Base-by-base conservation (phyloP, 1,284 basidiomycete genomes). In the Boletellus dicymbophilus region DNA sequence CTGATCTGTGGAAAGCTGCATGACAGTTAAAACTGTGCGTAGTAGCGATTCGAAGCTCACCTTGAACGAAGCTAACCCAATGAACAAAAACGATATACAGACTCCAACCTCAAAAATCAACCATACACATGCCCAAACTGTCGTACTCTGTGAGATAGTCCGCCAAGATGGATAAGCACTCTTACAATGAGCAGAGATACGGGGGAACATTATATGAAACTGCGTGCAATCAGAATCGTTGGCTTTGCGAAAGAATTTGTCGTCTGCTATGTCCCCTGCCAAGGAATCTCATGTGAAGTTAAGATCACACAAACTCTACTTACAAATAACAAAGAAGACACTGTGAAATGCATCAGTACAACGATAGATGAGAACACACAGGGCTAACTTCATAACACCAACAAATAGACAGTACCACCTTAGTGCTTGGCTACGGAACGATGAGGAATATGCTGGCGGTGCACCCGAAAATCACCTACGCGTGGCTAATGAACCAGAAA, bases 401-500 rank as follows among this genome's bases (percentile, higher is more conserved):
- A 92, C 67, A 58, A 92, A 88, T 34, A 92, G 73, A 61, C 87
- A 89, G 58, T 92, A 92, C 89, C 89, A 92, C 49, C 89, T 78
- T 41, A 92, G 58, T 27, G 81, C 77, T 54, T 77, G 66, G 62
- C 88, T 81, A 70, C 12, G 53, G 16, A 51, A 34, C 40, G 25
- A 23, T 56, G 37, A 55, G 46, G 44, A 36, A 31, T 48, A 36
- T 23, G 45, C 8, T 12, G 20, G 30, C 0, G 34, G 33, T 16
- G 22, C 67, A 45, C 31, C 27, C 70, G 42, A 58, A 22, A 49
- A 47, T 33, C 30, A 73, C 84, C 49, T 60, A 91, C 88, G 77
- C 89, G 63, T 92, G 90, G 58, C 83, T 86, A 50, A 91, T 79
- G 63, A 92, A 92, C 89, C 90, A 92, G 59, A 92, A 92, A 1